These are phyloP conservation scores for Schizochytrium sp. DNA, from an alignment of 108 stramenopile species.

Conservation along the genomic window DNA sequence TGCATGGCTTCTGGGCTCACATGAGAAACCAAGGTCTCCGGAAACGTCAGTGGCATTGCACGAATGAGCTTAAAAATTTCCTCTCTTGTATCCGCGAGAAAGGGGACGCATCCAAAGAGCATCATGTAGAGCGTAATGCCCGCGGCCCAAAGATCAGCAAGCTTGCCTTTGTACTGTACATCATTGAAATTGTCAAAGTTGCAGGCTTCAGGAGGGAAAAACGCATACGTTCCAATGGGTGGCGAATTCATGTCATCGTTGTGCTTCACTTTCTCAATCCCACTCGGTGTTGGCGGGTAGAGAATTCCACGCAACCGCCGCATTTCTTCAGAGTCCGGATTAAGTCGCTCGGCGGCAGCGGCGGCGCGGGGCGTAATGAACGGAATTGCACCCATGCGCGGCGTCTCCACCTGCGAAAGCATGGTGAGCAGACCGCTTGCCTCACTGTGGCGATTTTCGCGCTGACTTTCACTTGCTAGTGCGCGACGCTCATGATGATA, in stretches of 20 bases:
- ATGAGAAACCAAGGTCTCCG: background rate
- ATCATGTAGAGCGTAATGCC: conserved; percentile 63
- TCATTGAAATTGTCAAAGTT: conserved; percentile 3
- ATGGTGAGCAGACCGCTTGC: background rate
- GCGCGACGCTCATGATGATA: background rate
- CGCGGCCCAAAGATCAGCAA: conserved; percentile 63
- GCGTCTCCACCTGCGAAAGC: background rate
- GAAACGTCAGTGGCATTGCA: conserved; percentile 42
- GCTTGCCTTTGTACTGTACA: conserved; percentile 46
- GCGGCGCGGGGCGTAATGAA: conserved; percentile 4
- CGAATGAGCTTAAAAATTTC: conserved; percentile 50
- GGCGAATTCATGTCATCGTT: conserved; percentile 3
- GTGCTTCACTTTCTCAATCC: background rate
- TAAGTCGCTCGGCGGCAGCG: background rate
- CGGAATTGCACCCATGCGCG: background rate
- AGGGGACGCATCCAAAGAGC: conserved; percentile 58
- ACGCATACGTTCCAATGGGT: background rate
- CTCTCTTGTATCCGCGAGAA: conserved; percentile 52
- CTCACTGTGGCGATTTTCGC: background rate
- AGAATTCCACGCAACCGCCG: background rate
- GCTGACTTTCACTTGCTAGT: background rate
- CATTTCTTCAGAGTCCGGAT: background rate
- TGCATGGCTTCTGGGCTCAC: background rate
- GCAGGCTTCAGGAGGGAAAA: conserved; percentile 12
- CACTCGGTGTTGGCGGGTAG: background rate